phyloP scores from a whole-genome alignment of 257 asterid species.

The Phtheirospermum japonicum region DNA sequence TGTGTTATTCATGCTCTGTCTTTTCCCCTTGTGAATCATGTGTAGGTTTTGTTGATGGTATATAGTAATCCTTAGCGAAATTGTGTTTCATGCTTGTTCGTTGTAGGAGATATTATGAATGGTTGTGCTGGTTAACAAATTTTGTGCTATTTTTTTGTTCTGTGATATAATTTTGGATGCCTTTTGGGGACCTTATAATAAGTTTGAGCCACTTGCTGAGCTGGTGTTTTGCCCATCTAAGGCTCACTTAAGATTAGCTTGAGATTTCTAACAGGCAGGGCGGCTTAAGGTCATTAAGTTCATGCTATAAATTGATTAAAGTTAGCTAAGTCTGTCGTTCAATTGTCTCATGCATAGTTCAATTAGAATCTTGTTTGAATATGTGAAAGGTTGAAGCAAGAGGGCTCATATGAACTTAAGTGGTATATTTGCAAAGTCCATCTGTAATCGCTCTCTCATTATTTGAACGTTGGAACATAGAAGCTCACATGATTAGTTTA shows the following conservation, averaged over 20 bases:
- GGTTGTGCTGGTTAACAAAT: neutral
- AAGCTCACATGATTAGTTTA: conserved; percentile 10
- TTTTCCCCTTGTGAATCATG: neutral
- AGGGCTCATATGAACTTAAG: conserved; percentile 1
- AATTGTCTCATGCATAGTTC: neutral
- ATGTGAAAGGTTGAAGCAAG: neutral
- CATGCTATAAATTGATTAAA: neutral
- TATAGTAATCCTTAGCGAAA: neutral
- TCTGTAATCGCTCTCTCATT: neutral
- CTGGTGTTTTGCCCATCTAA: neutral
- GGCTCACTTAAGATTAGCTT: conserved; percentile 16
- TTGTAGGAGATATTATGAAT: neutral
- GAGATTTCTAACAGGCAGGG: conserved; percentile 30
- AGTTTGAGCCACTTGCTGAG: neutral
- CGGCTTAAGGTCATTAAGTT: conserved; percentile 26
- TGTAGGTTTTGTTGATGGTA: conserved; percentile 16
- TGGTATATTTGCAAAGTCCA: neutral
- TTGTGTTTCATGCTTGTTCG: too few species aligned
- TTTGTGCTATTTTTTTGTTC: neutral
- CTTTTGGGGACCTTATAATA: neutral
- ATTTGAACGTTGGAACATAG: conserved; percentile 2
- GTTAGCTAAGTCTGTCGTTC: neutral
- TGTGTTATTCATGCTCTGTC: neutral
- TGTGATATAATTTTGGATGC: neutral
- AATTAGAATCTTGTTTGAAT: neutral